phyloP scores from a whole-genome alignment of 495 filamentous ascomycete species.

The Penicillium canescens region DNA sequence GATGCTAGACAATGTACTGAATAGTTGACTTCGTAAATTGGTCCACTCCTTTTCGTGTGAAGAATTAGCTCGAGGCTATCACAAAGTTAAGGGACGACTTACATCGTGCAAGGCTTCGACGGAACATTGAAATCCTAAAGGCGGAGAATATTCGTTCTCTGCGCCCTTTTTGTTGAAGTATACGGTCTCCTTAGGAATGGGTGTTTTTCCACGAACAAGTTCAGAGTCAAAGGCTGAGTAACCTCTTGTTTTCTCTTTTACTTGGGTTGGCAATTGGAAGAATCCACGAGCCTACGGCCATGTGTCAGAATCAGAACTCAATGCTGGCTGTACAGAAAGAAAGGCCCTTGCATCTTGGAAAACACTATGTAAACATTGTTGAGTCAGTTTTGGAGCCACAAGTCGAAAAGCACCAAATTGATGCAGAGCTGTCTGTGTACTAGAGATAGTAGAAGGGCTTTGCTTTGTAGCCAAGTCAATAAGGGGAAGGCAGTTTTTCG shows the following conservation, averaged over 20 bases:
- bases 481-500: conserved; percentile 4
- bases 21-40: conserved; percentile 1
- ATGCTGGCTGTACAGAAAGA: background rate
- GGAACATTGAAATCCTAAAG: background rate
- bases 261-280: conserved; percentile 4
- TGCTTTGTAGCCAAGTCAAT: conserved; percentile 10
- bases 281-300: conserved; percentile 6
- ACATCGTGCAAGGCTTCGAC: conserved; percentile 8
- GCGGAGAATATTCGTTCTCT: background rate
- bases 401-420: conserved; percentile 13
- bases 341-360: conserved; percentile 1
- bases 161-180: conserved; percentile 6
- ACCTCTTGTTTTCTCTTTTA: conserved; percentile 6
- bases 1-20: background rate
- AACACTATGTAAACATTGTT: background rate
- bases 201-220: conserved; percentile 11
- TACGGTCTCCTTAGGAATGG: conserved; percentile 9
- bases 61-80: background rate
- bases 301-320: background rate
- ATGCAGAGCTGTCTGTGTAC: conserved; percentile 2
- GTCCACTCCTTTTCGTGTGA: conserved; percentile 11
- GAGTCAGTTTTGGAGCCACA: conserved; percentile 7
- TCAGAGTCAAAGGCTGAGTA: conserved; percentile 8
- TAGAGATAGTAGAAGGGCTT: conserved; percentile 2
- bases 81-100: background rate